Evolutionary conservation across 345 rosid genomes (phyloP), one percentile per base, ranked within the genome.

Genomic region (Gossypium sturtianum): DNA sequence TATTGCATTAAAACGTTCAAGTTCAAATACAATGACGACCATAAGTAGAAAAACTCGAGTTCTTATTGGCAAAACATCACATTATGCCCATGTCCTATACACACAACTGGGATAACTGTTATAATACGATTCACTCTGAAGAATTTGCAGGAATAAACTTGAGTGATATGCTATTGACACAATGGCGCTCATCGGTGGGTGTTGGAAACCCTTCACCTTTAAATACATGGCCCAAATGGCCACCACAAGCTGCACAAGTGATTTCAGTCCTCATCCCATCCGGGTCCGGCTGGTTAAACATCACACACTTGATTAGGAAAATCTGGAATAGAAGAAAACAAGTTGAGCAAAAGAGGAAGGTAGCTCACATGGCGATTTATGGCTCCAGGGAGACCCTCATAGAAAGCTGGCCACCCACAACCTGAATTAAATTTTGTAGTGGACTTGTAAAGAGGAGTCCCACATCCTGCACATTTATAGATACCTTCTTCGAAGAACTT

Each of bases 381-480:
- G 68, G 98, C 97, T 69, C 97, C 95, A 0, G 97, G 94, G 34
- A 94, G 84, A 44, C 97, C 97, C 47, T 94, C 97, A 25, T 45
- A 92, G 83, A 92, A 92, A 79, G 98, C 95, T 11, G 98, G 98
- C 97, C 95, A 94, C 54, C 97, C 97, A 53, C 95, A 92, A 58
- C 97, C 90, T 0, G 93, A 92, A 57, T 92, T 75, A 25, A 94
- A 94, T 66, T 94, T 94, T 38, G 93, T 89, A 15, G 90, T 81
- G 20, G 98, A 94, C 56, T 25, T 86, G 79, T 94, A 92, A 0
- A 94, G 93, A 51, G 97, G 95, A 80, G 97, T 87, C 41, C 88
- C 91, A 67, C 98, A 94, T 72, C 97, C 97, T 58, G 97, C 90
- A 83, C 98, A 94, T 2, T 43, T 71, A 49, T 90, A 94, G 78